A percentile compares a stretch with the other conserved stretches of the same genome.
Conservation (phyloP, 2,329 filamentous ascomycete species). For the Colletotrichum melonis region DNA sequence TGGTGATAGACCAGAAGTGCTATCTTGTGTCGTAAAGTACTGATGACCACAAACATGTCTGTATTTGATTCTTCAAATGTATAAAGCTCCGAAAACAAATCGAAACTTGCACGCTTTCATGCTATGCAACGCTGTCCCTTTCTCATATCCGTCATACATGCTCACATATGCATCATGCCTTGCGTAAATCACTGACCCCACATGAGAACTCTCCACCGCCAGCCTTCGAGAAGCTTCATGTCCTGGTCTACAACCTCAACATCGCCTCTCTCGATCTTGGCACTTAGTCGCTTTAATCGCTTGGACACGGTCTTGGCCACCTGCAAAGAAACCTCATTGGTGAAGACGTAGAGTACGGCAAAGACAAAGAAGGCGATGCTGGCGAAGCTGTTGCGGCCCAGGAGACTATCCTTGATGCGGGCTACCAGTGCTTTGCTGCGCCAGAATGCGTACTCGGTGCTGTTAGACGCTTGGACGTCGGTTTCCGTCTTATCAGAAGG, state of each 20-base stretch:
- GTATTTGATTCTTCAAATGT: background rate
- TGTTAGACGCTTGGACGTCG: constrained; percentile 52
- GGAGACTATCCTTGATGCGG: constrained; percentile 59
- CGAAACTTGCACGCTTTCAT: constrained; percentile 1
- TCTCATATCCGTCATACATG: constrained; percentile 14
- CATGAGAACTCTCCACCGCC: constrained; percentile 67
- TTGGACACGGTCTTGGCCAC: constrained; percentile 64
- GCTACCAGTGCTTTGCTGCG: constrained; percentile 61
- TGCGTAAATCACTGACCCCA: constrained; percentile 47
- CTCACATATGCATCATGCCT: background rate
- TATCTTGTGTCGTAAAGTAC: background rate
- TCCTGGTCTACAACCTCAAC: constrained; percentile 60
- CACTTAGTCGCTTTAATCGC: constrained; percentile 59
- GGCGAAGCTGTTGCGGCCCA: constrained; percentile 58
- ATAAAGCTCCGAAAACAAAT: background rate
- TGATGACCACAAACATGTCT: background rate
- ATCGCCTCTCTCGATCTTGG: constrained; percentile 60
- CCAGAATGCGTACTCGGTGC: constrained; percentile 68
- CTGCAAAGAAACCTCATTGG: constrained; percentile 67
- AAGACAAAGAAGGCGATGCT: constrained; percentile 66
- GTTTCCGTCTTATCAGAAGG: constrained; percentile 49
- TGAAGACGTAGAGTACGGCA: constrained; percentile 68
- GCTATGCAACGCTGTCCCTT: constrained; percentile 4
- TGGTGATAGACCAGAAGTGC: background rate
- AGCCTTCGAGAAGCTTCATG: constrained; percentile 61